Base-by-base conservation (phyloP, 345 rosid species). In the Eucalyptus microcorys region DNA sequence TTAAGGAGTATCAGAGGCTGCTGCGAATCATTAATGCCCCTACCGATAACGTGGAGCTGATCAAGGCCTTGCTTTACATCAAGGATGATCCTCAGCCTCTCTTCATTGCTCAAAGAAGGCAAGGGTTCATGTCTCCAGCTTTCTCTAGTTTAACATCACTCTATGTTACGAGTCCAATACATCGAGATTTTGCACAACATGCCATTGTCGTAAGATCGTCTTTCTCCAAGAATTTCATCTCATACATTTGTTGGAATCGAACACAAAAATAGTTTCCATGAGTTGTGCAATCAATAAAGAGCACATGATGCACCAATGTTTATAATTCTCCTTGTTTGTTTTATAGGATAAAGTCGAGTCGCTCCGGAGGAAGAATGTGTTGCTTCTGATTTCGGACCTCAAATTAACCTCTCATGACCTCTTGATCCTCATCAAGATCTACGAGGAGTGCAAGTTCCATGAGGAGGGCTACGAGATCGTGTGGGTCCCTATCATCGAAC, bases 11-110 rank as follows among this genome's bases (percentile, higher is more conserved):
- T 55, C 92, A 94, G 86, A 90, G 89, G 61, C 92, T 92, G 30
- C 15, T 61, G 49, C 88, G 49, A 52, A 83, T 92, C 90, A 87
- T 93, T 32, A 88, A 87, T 16, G 91, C 79, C 45, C 50, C 89
- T 15, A 88, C 89, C 32, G 96, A 92, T 90, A 94, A 93, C 87
- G 87, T 89, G 91, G 91, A 64, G 90, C 52, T 92, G 86, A 92
- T 94, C 86, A 91, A 64, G 88, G 92, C 93, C 24, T 80, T 94
- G 87, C 64, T 94, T 49, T 88, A 90, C 92, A 71, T 90, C 42
- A 91, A 93, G 88, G 93, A 92, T 89, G 92, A 93, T 85, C 88
- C 59, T 47, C 89, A 14, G 88, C 96, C 95, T 14, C 93, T 94
- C 32, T 26, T 89, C 79, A 90, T 89, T 79, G 93, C 66, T 86